Evolutionary conservation across 805 yeast species (phyloP), one percentile per base, ranked within the genome.

Genomic region (Vanderwaltozyma verrucispora): DNA sequence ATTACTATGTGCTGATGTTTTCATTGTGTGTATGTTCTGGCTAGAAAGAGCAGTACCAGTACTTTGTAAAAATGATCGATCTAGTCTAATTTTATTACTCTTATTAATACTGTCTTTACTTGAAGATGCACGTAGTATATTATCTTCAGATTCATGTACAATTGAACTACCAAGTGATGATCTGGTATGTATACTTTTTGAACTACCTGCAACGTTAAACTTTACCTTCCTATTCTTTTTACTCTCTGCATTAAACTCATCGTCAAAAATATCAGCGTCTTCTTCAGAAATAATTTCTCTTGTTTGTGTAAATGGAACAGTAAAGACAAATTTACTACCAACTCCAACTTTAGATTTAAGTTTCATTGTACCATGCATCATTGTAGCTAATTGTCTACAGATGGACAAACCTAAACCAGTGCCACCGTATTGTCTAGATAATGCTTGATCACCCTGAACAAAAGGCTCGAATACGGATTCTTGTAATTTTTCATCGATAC

Each of bases 401-500:
- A 89, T 89, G 1, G 80, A 72, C 32, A 89, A 69, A 1, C 98
- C 98, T 35, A 89, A 67, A 2, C 97, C 98, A 0, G 96, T 92
- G 47, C 98, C 98, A 40, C 97, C 96, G 53, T 82, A 80, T 40
- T 88, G 84, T 53, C 95, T 71, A 4, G 95, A 82, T 20, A 86
- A 67, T 0, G 96, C 86, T 58, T 87, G 95, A 54, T 89, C 97
- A 38, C 97, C 98, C 62, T 89, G 98, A 17, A 88, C 87, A 65
- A 89, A 89, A 1, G 97, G 96, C 51, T 92, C 96, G 59, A 89
- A 89, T 1, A 89, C 94, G 43, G 80, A 76, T 33, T 77, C 77
- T 51, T 85, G 96, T 39, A 87, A 60, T 2, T 80, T 76, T 9
- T 79, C 76, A 29, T 86, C 94, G 37, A 89, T 88, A 41, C 98